phyloP scores from a whole-genome alignment of 116 monocot species.

The Posidonia oceanica region DNA sequence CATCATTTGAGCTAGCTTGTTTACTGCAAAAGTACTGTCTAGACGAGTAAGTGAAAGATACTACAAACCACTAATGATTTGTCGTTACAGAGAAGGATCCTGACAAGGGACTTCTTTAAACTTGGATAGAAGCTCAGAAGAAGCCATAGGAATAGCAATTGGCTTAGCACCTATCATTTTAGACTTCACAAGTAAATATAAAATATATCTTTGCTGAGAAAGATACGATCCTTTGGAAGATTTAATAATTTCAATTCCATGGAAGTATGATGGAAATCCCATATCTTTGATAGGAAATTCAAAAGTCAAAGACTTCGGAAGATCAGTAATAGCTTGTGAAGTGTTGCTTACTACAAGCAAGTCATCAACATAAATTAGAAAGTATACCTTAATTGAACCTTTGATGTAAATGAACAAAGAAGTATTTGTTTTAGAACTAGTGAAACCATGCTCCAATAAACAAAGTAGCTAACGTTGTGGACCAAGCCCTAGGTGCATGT shows the following conservation, averaged over 20 bases:
- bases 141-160: background rate
- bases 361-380: too few species aligned
- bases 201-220: background rate
- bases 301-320: too few species aligned
- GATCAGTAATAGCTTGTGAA: too few species aligned
- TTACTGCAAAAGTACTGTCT: background rate
- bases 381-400: too few species aligned
- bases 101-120: background rate
- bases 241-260: background rate
- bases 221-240: background rate
- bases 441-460: background rate
- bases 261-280: too few species aligned
- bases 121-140: too few species aligned
- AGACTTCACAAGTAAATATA: background rate
- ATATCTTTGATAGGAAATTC: too few species aligned
- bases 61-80: background rate
- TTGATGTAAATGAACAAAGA: constrained; percentile 6
- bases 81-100: too few species aligned
- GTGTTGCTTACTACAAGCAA: too few species aligned
- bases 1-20: constrained; percentile 1
- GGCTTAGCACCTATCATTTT: constrained; percentile 2
- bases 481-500: constrained; percentile 11
- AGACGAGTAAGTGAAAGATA: constrained; percentile 1
- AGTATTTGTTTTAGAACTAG: background rate
- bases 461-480: background rate